Evolutionary conservation across 306 rosid genomes (phyloP), one percentile per base, ranked within the genome.

Genomic region (Lotus japonicus): DNA sequence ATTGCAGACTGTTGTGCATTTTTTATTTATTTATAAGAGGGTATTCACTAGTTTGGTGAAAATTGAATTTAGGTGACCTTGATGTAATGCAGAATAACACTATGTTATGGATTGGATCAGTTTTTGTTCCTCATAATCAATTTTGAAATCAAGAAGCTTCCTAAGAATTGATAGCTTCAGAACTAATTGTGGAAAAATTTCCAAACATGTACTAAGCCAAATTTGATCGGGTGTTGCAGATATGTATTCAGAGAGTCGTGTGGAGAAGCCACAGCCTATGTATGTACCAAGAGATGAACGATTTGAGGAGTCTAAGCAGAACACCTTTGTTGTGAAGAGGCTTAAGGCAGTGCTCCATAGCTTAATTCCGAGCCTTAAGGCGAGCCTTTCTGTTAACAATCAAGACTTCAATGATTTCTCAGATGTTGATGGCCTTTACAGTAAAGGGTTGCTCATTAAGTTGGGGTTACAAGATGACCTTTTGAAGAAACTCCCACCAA

Each of bases 241-340:
- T 69, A 68, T 88, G 79, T 14, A 55, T 8, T 80, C 85, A 0
- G 99, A 94, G 81, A 84, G 95, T 73, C 82, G 99, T 9, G 85
- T 94, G 39, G 99, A 94, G 83, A 90, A 88, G 79, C 99, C 99
- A 35, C 36, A 64, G 6, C 99, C 99, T 11, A 84, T 84, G 82
- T 94, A 94, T 35, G 97, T 88, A n/a, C 99, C 99, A 0, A 85
- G 97, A 70, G 99, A 94, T 11, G 99, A 94, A 67, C 88, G 87
- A 38, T 94, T 94, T 73, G 99, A 90, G 71, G 99, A 94, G 75
- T 73, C 89, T 0, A 94, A 94, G 71, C 81, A 75, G 58, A 85
- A 78, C 55, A 77, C 97, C 13, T 81, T 90, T 69, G 59, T 88
- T 15, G 77, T 78, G 35, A 92, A 90, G 75, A 90, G 97, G 81